Evolutionary conservation across 768 basidiomycete species (phyloP).

Genomic region (Pleurotus eryngii): DNA sequence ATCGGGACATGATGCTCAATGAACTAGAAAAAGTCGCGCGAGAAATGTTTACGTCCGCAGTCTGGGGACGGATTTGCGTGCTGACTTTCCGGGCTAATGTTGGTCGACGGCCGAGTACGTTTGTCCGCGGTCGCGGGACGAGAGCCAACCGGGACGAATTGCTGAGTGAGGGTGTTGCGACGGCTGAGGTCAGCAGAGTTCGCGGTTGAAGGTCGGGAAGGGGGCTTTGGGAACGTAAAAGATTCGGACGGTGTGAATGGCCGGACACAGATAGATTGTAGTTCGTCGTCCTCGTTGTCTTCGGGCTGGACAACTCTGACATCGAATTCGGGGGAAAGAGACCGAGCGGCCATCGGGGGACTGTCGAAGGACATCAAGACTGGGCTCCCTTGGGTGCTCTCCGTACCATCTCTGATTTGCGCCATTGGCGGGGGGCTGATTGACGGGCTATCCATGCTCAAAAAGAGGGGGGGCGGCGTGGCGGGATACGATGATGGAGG

Average conservation of each 20-base stretch:
- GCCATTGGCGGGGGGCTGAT: slow-evolving; percentile 47
- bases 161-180: slow-evolving; percentile 1
- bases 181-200: not conserved
- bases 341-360: not conserved
- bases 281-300: not conserved
- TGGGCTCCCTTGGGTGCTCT: slow-evolving; percentile 3
- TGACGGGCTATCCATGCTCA: not conserved
- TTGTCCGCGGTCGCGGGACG: slow-evolving; percentile 5
- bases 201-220: slow-evolving; percentile 1
- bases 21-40: slow-evolving; percentile 2
- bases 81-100: not conserved
- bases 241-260: slow-evolving; percentile 3
- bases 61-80: slow-evolving; percentile 3
- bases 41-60: not conserved
- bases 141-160: not conserved
- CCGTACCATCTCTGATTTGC: slow-evolving; percentile 39
- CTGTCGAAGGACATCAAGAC: slow-evolving; percentile 7
- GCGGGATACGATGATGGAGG: slow-evolving; percentile 17
- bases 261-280: not conserved
- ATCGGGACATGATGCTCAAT: slow-evolving; percentile 7
- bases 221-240: slow-evolving; percentile 6
- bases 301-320: not conserved
- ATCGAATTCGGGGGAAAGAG: not conserved
- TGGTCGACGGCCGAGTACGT: not conserved
- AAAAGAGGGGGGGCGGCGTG: slow-evolving; percentile 11